Conservation (phyloP, 2,329 filamentous ascomycete species). For the Botrytis cinerea region DNA sequence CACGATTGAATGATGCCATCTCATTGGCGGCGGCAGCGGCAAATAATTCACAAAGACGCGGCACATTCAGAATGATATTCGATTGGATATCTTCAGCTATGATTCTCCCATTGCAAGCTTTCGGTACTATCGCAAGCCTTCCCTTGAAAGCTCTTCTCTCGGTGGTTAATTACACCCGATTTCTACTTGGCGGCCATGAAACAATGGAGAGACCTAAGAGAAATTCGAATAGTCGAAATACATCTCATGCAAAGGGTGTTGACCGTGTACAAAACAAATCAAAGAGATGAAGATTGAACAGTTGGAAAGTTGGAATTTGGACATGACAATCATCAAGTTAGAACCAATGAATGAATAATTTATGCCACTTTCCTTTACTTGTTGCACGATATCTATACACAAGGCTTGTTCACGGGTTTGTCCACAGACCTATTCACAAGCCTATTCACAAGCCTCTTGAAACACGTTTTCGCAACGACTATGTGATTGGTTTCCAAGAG, state of each 20-base stretch:
- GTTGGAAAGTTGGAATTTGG: constrained; percentile 16
- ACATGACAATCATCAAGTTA: not conserved
- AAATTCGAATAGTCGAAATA: constrained; percentile 30
- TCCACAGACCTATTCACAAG: not conserved
- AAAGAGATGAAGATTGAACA: constrained; percentile 28
- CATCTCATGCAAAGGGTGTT: constrained; percentile 21
- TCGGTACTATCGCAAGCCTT: constrained; percentile 32
- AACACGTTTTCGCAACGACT: not conserved
- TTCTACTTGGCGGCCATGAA: constrained; percentile 27
- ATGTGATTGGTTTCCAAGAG: not conserved
- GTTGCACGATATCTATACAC: not conserved
- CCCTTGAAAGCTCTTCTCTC: constrained; percentile 35
- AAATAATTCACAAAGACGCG: constrained; percentile 38
- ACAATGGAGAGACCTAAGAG: constrained; percentile 27
- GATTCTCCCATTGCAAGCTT: constrained; percentile 37
- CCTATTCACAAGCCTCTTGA: not conserved
- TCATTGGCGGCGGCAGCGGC: constrained; percentile 78
- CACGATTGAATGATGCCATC: constrained; percentile 72
- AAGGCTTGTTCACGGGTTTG: not conserved
- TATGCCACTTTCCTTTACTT: constrained; percentile 15
- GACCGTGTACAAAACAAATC: constrained; percentile 30
- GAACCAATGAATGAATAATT: not conserved
- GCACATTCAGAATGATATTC: constrained; percentile 32
- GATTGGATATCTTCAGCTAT: constrained; percentile 38
- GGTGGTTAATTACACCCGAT: constrained; percentile 32